Percentiles rank a stretch among this genome's conserved stretches.
Conservation (phyloP, 1,284 basidiomycete species). For the Leccinum proliferum region DNA sequence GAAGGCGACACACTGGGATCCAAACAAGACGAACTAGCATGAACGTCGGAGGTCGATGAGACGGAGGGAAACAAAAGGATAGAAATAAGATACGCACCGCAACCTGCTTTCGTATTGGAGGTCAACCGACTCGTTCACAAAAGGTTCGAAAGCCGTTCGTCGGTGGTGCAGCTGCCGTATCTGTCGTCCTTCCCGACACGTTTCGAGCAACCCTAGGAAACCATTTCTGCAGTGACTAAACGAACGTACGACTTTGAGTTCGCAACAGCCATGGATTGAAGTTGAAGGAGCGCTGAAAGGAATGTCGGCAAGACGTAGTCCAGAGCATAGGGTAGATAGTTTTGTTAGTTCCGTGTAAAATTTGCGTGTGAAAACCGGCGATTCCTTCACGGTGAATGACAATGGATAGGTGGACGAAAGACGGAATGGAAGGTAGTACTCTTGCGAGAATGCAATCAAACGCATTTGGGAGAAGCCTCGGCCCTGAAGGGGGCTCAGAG, state of each 20-base stretch:
- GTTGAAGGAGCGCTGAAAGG: too few relatives aligned
- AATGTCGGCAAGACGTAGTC: too few relatives aligned
- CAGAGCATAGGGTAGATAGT: too few relatives aligned
- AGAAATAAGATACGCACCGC: constrained; percentile 26
- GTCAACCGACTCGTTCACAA: constrained; percentile 30
- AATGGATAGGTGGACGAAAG: too few relatives aligned
- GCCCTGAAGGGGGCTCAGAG: too few relatives aligned
- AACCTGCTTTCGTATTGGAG: constrained; percentile 36
- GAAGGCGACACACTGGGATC: constrained; percentile 27
- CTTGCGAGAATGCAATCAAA: too few relatives aligned
- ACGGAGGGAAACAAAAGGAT: background rate
- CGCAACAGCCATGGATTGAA: too few relatives aligned
- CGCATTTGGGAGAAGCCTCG: too few relatives aligned
- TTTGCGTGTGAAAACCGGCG: too few relatives aligned
- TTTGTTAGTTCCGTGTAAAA: too few relatives aligned
- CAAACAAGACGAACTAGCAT: constrained; percentile 33
- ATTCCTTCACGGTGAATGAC: too few relatives aligned
- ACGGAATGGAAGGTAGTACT: too few relatives aligned
- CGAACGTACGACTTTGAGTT: constrained; percentile 3
- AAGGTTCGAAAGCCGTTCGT: constrained; percentile 29
- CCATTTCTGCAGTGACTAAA: constrained; percentile 8
- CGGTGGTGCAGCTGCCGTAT: constrained; percentile 10
- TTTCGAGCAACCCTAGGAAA: constrained; percentile 14
- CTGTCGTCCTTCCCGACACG: background rate
- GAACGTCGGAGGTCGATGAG: background rate